A percentile compares a stretch with the other conserved stretches of the same genome.
Conservation (phyloP, 2,329 filamentous ascomycete genomes). For the Xylaria sp. region DNA sequence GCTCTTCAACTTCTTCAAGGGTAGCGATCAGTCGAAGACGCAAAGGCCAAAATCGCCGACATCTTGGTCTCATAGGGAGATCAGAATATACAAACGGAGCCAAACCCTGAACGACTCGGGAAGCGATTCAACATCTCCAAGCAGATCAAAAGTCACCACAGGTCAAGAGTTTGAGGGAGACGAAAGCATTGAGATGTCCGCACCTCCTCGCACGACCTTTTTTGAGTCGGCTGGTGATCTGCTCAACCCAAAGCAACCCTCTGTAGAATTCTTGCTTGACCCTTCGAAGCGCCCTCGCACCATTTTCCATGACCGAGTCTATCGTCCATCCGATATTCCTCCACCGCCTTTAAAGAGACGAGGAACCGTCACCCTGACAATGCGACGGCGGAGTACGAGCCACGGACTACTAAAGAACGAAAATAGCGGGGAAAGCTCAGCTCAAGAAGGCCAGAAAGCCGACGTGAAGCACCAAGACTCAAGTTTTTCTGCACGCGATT, state of each 20-base stretch:
- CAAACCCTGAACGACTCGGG: conserved; percentile 59
- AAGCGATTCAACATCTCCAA: conserved; percentile 32
- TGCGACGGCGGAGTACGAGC: conserved; percentile 31
- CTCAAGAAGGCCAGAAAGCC: conserved; percentile 27
- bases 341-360: conserved; percentile 63
- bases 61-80: conserved; percentile 52
- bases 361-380: conserved; percentile 33
- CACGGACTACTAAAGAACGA: conserved; percentile 22
- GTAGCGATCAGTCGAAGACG: conserved; percentile 46
- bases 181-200: conserved; percentile 44
- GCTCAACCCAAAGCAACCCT: conserved; percentile 81
- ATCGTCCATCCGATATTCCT: conserved; percentile 89
- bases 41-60: conserved; percentile 28
- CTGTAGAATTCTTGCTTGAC: conserved; percentile 75
- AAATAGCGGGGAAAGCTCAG: conserved; percentile 35
- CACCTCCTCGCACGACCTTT: conserved; percentile 84
- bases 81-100: conserved; percentile 68
- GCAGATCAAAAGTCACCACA: conserved; percentile 41
- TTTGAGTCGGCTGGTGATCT: conserved; percentile 94
- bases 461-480: conserved; percentile 40
- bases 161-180: conserved; percentile 46
- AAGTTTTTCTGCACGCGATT: conserved; percentile 42
- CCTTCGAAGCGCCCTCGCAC: conserved; percentile 75
- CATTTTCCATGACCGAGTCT: conserved; percentile 95
- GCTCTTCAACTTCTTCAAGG: conserved; percentile 71